Evolutionary conservation across 2,329 filamentous ascomycete species (phyloP), one percentile per base, ranked within the genome.

Genomic region (Aspergillus spinulosporus): DNA sequence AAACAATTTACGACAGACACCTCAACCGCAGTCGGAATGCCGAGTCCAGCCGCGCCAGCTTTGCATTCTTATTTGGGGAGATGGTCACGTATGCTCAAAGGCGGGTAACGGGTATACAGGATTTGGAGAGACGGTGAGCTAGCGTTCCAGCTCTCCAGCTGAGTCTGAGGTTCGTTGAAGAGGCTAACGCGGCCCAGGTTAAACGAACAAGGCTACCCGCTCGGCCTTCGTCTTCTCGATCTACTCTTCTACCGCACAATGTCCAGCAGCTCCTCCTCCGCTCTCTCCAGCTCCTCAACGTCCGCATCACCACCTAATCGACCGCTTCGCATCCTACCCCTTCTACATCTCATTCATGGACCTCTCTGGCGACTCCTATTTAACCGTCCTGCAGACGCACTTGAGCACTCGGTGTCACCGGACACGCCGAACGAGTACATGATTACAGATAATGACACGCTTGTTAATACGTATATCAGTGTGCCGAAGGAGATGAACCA

Each of bases 381-480:
- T 74, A 87, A 85, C 37, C 88, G 93, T 1, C 88, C 92, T 54
- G 94, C 94, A 29, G 93, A 97, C 76, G 89, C 91, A 14, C 86
- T 99, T 57, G 94, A 99, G 78, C 92, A 94, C 76, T 90, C 87
- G 57, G 86, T 86, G 52, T 88, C 90, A 67, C 87, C 89, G 6
- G 84, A 87, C 52, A 93, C 92, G 51, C 88, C 90, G 6, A 91
- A 94, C 66, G 93, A 97, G 79, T 99, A 97, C 80, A 97, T 99
- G 93, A 94, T 99, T 67, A 90, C 92, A 67, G 94, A 99, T 77
- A 97, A 99, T 76, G 94, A 97, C 72, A 94, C 94, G 21, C 82
- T 97, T 49, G 93, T 97, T 39, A 97, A 97, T 75, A 88, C 88
- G 60, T 97, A 94, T 77, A 89, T 99, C 70, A 91, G 87, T 66